A percentile compares a stretch with the other conserved stretches of the same genome.
Evolutionary conservation across 1,139 yeast genomes (phyloP).

Genomic region (Saccharomyces hybrid): DNA sequence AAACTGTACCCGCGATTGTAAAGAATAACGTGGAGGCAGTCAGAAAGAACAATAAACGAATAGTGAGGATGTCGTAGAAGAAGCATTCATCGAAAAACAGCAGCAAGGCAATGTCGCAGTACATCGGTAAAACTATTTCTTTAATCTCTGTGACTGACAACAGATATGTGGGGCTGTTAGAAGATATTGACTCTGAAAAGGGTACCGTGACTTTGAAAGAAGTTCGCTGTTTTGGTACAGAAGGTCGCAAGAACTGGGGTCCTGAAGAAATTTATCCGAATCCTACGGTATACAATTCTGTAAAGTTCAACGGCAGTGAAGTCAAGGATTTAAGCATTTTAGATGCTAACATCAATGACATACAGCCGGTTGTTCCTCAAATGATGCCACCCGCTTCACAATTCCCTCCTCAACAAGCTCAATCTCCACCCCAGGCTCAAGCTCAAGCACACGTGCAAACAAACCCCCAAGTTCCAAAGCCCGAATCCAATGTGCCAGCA

Average conservation of each 20-base stretch:
- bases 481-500: slow-evolving; percentile 24
- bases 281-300: slow-evolving; percentile 64
- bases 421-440: background rate
- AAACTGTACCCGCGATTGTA: background rate
- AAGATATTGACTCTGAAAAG: slow-evolving; percentile 81
- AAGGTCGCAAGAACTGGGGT: slow-evolving; percentile 77
- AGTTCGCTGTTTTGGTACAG: slow-evolving; percentile 88
- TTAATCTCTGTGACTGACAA: slow-evolving; percentile 83
- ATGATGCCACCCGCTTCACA: slow-evolving; percentile 4
- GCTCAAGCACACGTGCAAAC: background rate
- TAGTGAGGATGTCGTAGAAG: background rate
- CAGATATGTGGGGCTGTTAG: slow-evolving; percentile 78
- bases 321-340: slow-evolving; percentile 84
- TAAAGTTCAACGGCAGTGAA: slow-evolving; percentile 86
- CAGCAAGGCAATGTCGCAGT: slow-evolving; percentile 58
- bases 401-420: background rate
- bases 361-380: slow-evolving; percentile 29
- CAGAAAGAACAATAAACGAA: background rate
- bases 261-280: slow-evolving; percentile 69
- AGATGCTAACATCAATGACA: slow-evolving; percentile 40
- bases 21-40: background rate
- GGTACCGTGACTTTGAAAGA: slow-evolving; percentile 81
- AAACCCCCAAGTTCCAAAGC: slow-evolving; percentile 2
- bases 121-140: slow-evolving; percentile 87
- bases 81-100: background rate